Percentiles rank a stretch among this genome's conserved stretches.
Conservation (phyloP, 1,139 yeast genomes). For the Meyerozyma athensensis region DNA sequence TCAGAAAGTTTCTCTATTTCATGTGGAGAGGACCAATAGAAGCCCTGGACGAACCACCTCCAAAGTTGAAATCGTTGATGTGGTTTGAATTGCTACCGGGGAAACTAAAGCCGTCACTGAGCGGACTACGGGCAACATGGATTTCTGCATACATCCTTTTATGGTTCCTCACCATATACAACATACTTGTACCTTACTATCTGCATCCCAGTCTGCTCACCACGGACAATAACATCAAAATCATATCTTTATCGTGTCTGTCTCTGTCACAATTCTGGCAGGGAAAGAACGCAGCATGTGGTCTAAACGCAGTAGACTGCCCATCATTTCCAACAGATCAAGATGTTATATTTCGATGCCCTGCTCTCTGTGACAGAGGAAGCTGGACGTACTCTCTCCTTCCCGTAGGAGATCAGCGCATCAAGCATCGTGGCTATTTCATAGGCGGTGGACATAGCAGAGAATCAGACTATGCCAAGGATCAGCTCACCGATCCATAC, state of each 20-base stretch:
- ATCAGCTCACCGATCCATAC: conserved; percentile 51
- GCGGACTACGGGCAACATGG: conserved; percentile 20
- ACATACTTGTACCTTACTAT: conserved; percentile 35
- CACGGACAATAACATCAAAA: conserved; percentile 15
- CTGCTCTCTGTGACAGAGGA: conserved; percentile 79
- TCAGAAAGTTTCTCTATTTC: conserved; percentile 2
- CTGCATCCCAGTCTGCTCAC: conserved; percentile 27
- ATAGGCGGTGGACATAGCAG: conserved; percentile 65
- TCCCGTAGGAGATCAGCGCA: conserved; percentile 64
- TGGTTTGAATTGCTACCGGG: conserved; percentile 43
- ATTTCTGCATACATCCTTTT: conserved; percentile 33
- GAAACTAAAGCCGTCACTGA: conserved; percentile 26
- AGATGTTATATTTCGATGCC: conserved; percentile 69
- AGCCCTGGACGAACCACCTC: conserved; percentile 48
- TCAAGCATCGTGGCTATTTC: conserved; percentile 68
- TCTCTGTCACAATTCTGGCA: conserved; percentile 48
- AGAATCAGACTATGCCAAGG: conserved; percentile 12
- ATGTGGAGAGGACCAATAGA: conserved; percentile 51
- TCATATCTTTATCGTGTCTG: conserved; percentile 40
- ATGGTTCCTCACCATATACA: conserved; percentile 30
- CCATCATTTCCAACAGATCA: conserved; percentile 32
- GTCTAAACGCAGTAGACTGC: conserved; percentile 63
- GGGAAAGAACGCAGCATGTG: conserved; percentile 76
- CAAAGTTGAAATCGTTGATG: conserved; percentile 19
- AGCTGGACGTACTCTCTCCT: conserved; percentile 75